Evolutionary conservation across 352 stramenopile genomes (phyloP).

Genomic region (Phytophthora constricta): DNA sequence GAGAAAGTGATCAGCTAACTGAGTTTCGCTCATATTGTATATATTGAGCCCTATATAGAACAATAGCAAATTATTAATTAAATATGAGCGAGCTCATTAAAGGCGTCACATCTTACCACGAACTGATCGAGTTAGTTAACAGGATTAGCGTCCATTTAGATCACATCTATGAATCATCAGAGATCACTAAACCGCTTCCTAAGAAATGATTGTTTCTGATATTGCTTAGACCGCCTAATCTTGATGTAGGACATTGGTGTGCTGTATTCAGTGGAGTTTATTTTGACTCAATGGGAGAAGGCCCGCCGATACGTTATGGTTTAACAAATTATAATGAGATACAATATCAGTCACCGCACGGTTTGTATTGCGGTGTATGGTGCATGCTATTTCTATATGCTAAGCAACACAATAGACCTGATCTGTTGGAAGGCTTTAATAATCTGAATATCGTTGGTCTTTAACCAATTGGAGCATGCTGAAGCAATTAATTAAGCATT

Average conservation of each 20-base stretch:
- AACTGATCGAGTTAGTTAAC: neutral
- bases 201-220: constrained; percentile 9
- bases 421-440: constrained; percentile 14
- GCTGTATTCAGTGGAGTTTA: neutral
- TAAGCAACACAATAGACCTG: constrained; percentile 11
- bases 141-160: neutral
- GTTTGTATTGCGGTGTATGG: constrained; percentile 14
- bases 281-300: constrained; percentile 18
- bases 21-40: neutral
- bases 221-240: constrained; percentile 2
- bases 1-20: constrained; percentile 8
- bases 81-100: neutral
- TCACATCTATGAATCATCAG: neutral
- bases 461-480: constrained; percentile 8
- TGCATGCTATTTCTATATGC: constrained; percentile 18
- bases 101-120: neutral
- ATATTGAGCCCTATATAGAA: neutral
- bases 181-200: neutral
- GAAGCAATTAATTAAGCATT: too few species aligned
- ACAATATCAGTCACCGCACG: constrained; percentile 5
- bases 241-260: constrained; percentile 7
- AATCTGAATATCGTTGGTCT: constrained; percentile 17
- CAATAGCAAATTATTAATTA: neutral
- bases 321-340: constrained; percentile 7
- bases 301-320: neutral